A percentile compares a stretch with the other conserved stretches of the same genome.
These are phyloP conservation scores for Polytrichum formosum DNA, from an alignment of 225 moss, liverwort and hornwort genomes.

Conservation along the genomic window DNA sequence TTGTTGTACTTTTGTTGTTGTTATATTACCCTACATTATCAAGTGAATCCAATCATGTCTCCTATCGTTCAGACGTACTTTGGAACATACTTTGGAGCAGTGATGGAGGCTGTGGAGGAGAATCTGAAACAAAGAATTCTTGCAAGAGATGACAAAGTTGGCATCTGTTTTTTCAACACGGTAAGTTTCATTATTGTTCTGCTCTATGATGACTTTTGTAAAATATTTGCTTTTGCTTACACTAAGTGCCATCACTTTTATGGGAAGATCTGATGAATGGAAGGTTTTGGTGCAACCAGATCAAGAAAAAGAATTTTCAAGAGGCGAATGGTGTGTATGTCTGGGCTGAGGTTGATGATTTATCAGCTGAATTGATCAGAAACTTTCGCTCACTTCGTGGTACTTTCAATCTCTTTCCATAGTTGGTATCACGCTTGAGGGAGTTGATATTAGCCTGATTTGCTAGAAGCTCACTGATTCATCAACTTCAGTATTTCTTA, in stretches of 20 bases:
- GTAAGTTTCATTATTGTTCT: conserved; percentile 31
- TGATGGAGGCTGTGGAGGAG: conserved; percentile 68
- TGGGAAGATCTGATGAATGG: not conserved
- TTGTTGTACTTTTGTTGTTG: not conserved
- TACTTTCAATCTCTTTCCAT: conserved; percentile 25
- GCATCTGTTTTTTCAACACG: conserved; percentile 93
- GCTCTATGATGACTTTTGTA: no score
- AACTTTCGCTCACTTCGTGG: conserved; percentile 60
- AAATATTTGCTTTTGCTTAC: no score
- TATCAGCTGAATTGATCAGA: conserved; percentile 85
- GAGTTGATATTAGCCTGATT: not conserved
- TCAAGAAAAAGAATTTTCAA: conserved; percentile 88
- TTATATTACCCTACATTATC: not conserved
- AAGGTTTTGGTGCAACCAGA: conserved; percentile 36
- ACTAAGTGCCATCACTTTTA: not conserved
- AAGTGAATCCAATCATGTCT: not conserved
- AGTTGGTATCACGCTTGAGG: not conserved
- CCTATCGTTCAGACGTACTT: no score
- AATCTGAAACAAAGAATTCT: conserved; percentile 82
- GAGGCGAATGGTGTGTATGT: conserved; percentile 85
- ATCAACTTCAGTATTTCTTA: no score
- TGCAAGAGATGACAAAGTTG: conserved; percentile 94
- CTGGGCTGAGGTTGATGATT: conserved; percentile 77
- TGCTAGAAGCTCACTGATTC: not conserved
- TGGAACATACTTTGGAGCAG: conserved; percentile 68